Evolutionary conservation across 805 yeast genomes (phyloP).

Genomic region (Jamesozyma rosinii): DNA sequence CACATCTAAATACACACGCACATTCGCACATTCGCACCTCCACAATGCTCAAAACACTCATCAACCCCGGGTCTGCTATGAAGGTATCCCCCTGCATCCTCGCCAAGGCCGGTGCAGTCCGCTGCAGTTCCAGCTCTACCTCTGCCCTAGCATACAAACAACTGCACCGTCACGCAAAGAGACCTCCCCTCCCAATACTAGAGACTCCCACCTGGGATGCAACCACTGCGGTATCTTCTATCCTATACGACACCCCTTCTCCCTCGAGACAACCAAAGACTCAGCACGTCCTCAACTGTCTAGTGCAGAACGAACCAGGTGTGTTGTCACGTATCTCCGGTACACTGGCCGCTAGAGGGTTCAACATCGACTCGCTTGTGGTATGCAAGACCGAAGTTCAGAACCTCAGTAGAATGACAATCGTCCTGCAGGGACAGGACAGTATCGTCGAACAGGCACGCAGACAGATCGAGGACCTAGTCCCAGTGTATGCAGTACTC

Average conservation of each 20-base stretch:
- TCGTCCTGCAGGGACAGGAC: constrained; percentile 87
- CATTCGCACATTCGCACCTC: no score
- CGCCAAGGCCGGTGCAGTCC: no score
- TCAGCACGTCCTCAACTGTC: constrained; percentile 88
- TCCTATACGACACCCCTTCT: constrained; percentile 78
- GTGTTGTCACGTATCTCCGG: constrained; percentile 89
- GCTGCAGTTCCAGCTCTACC: constrained; percentile 65
- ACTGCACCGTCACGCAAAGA: constrained; percentile 71
- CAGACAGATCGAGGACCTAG: constrained; percentile 94
- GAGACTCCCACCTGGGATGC: constrained; percentile 94
- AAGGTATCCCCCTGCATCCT: no score
- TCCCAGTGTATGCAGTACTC: constrained; percentile 95
- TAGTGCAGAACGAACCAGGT: constrained; percentile 98
- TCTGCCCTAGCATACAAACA: constrained; percentile 92
- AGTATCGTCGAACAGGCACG: constrained; percentile 96
- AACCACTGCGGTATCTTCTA: constrained; percentile 92
- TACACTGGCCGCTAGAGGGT: constrained; percentile 94
- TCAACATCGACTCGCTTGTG: constrained; percentile 93
- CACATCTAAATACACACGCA: no score
- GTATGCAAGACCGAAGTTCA: constrained; percentile 94
- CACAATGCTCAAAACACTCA: no score
- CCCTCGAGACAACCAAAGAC: constrained; percentile 50
- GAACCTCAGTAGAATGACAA: constrained; percentile 94
- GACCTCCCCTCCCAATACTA: constrained; percentile 87
- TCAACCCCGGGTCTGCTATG: no score